A percentile compares a stretch with the other conserved stretches of the same genome.
Conservation (phyloP, 331 rosid genomes). For the Spiraea crenata region DNA sequence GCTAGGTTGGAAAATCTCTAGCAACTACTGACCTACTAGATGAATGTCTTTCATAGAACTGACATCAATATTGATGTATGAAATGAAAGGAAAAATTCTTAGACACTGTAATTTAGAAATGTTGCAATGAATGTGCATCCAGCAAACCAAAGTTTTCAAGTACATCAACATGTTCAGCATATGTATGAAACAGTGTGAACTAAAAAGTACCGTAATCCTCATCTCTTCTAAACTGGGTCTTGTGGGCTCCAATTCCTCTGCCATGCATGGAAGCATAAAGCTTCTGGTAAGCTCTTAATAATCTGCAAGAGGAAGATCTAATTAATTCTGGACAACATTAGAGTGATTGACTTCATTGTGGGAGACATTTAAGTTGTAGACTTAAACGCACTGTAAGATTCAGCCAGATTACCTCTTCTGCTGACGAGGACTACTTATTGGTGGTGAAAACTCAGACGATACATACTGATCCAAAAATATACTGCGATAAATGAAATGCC, state of each 20-base stretch:
- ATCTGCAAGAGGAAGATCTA: slow-evolving; percentile 49
- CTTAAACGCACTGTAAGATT: slow-evolving; percentile 16
- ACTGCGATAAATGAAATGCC: slow-evolving; percentile 97
- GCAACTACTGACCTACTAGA: neutral
- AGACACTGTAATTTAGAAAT: neutral
- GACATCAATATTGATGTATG: neutral
- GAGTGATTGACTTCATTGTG: slow-evolving; percentile 1
- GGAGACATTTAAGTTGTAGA: neutral
- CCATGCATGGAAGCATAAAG: slow-evolving; percentile 90
- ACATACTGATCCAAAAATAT: slow-evolving; percentile 91
- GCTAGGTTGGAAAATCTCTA: neutral
- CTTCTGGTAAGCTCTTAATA: slow-evolving; percentile 90
- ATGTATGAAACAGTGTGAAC: neutral
- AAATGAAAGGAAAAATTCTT: neutral
- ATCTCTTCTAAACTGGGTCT: slow-evolving; percentile 96
- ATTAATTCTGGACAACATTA: slow-evolving; percentile 21
- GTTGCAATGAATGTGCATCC: neutral
- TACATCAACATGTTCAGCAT: neutral
- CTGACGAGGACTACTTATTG: slow-evolving; percentile 58
- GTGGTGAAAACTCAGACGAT: slow-evolving; percentile 77
- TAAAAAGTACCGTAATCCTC: slow-evolving; percentile 72
- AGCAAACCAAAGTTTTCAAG: neutral
- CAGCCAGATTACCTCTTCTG: slow-evolving; percentile 64
- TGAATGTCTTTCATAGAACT: neutral
- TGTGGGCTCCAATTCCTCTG: slow-evolving; percentile 80